A percentile compares a stretch with the other conserved stretches of the same genome.
Evolutionary conservation across 495 filamentous ascomycete species (phyloP).

Genomic region (Daldinia caldariorum): DNA sequence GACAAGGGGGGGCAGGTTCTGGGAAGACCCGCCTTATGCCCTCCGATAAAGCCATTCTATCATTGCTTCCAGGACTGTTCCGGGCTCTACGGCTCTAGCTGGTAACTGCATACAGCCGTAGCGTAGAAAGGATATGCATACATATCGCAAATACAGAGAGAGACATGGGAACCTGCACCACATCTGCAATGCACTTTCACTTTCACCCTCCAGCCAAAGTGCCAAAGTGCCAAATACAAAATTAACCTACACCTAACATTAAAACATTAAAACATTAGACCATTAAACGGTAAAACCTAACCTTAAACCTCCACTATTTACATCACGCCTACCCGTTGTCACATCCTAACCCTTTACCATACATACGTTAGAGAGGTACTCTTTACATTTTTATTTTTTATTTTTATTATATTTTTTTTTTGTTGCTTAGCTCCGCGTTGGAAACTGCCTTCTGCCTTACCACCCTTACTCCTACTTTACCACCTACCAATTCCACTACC

Average conservation of each 20-base stretch:
- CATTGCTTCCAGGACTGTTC: slow-evolving; percentile 1
- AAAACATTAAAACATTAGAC: not conserved
- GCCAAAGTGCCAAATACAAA: not conserved
- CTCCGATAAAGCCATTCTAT: slow-evolving; percentile 32
- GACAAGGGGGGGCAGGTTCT: slow-evolving; percentile 31
- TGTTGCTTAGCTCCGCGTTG: slow-evolving; percentile 24
- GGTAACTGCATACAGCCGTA: slow-evolving; percentile 37
- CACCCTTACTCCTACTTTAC: slow-evolving; percentile 2
- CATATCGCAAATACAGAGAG: not conserved
- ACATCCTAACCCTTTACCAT: not conserved
- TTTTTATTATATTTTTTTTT: slow-evolving; percentile 6
- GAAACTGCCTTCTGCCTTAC: slow-evolving; percentile 23
- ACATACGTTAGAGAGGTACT: slow-evolving; percentile 9
- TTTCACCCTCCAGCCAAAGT: slow-evolving; percentile 39
- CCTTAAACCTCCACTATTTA: slow-evolving; percentile 8
- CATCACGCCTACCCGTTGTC: not conserved
- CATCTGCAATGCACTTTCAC: slow-evolving; percentile 32
- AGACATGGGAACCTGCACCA: slow-evolving; percentile 1
- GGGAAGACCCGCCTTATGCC: slow-evolving; percentile 38
- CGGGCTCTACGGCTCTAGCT: slow-evolving; percentile 31
- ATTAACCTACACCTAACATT: slow-evolving; percentile 16
- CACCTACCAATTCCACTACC: slow-evolving; percentile 2
- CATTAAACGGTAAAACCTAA: not conserved
- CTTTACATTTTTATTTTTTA: slow-evolving; percentile 3
- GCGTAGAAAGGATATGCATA: not conserved